Percentiles rank a stretch among this genome's conserved stretches.
phyloP scores from a whole-genome alignment of 768 basidiomycete species.

The Boletus sp. region DNA sequence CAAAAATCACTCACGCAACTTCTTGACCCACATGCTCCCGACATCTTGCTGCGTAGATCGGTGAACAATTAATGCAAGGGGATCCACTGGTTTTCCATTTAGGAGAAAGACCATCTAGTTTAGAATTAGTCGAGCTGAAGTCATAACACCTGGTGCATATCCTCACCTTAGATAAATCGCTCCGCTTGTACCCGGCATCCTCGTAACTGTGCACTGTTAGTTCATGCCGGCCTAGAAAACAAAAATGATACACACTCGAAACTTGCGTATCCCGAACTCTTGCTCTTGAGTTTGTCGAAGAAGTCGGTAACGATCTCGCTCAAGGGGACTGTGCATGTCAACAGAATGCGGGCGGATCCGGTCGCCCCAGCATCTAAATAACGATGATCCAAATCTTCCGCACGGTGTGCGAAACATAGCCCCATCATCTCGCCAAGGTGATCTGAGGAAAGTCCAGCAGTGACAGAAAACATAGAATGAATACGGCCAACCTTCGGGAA shows the following conservation, averaged over 20 bases:
- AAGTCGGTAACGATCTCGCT: constrained; percentile 94
- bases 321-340: constrained; percentile 82
- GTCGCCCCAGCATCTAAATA: constrained; percentile 64
- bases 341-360: constrained; percentile 58
- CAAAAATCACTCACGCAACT: constrained; percentile 65
- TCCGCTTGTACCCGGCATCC: constrained; percentile 82
- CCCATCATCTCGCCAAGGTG: constrained; percentile 97
- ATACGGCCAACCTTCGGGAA: constrained; percentile 70
- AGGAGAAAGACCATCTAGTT: constrained; percentile 84
- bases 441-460: constrained; percentile 41
- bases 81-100: constrained; percentile 88
- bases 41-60: constrained; percentile 70
- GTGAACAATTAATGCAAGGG: constrained; percentile 89
- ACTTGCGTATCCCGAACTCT: constrained; percentile 87
- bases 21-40: constrained; percentile 84
- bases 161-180: constrained; percentile 77
- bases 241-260: constrained; percentile 64
- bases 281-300: constrained; percentile 91
- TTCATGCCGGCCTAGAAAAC: not conserved
- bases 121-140: not conserved
- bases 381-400: constrained; percentile 75
- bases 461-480: not conserved
- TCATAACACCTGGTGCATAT: not conserved
- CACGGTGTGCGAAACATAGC: constrained; percentile 83
- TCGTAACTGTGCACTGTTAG: constrained; percentile 68